A percentile compares a stretch with the other conserved stretches of the same genome.
phyloP scores from a whole-genome alignment of 768 basidiomycete species.

The Collybia nuda region DNA sequence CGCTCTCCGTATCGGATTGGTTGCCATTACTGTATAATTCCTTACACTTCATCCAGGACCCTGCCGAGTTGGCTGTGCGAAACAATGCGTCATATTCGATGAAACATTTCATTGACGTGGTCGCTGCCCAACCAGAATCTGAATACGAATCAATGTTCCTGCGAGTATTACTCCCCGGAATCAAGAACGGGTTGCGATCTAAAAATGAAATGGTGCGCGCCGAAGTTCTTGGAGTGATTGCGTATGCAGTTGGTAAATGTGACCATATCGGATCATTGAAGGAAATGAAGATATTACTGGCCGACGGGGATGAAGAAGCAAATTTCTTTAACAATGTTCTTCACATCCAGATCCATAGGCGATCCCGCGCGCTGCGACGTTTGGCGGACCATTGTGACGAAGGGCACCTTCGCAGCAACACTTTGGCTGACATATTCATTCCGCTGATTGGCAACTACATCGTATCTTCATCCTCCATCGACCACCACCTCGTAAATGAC shows the following conservation, averaged over 20 bases:
- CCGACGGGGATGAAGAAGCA: slow-evolving; percentile 88
- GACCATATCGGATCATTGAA: slow-evolving; percentile 56
- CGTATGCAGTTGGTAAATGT: slow-evolving; percentile 70
- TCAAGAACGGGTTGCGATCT: slow-evolving; percentile 78
- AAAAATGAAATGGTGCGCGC: slow-evolving; percentile 85
- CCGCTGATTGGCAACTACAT: slow-evolving; percentile 87
- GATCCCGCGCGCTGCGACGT: slow-evolving; percentile 82
- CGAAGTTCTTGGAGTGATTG: slow-evolving; percentile 79
- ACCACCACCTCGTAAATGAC: slow-evolving; percentile 90
- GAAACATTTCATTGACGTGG: slow-evolving; percentile 72
- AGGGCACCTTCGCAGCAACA: slow-evolving; percentile 63
- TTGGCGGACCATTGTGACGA: slow-evolving; percentile 76
- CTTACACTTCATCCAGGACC: slow-evolving; percentile 85
- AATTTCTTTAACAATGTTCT: slow-evolving; percentile 96
- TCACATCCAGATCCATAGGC: slow-evolving; percentile 90
- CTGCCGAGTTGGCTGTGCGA: slow-evolving; percentile 83
- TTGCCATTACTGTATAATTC: slow-evolving; percentile 80
- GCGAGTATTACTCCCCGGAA: slow-evolving; percentile 67
- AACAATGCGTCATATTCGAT: slow-evolving; percentile 77
- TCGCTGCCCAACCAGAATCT: slow-evolving; percentile 37
- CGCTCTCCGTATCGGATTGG: slow-evolving; percentile 66
- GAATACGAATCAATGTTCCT: slow-evolving; percentile 59
- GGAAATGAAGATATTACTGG: slow-evolving; percentile 81
- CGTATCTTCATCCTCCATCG: slow-evolving; percentile 53
- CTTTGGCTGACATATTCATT: slow-evolving; percentile 79